Percentiles rank a stretch among this genome's conserved stretches.
These are phyloP conservation scores for Magnaporthiopsis incrustans DNA, from an alignment of 2,329 filamentous ascomycete genomes.

Conservation along the genomic window DNA sequence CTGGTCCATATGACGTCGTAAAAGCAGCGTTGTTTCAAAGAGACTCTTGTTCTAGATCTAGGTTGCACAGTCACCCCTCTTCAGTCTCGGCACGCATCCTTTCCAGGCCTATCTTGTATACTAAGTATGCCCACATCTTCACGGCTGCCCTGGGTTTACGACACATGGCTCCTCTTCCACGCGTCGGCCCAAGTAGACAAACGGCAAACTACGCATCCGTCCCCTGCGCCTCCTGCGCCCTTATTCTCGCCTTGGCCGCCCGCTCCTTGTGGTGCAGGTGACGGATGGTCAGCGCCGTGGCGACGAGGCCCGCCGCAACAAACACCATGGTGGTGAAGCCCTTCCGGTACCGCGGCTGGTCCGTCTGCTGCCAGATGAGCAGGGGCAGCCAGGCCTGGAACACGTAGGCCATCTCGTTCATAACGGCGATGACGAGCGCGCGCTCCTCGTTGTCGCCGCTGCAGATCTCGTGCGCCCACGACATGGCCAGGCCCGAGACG, in stretches of 20 bases:
- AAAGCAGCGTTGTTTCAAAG: no score
- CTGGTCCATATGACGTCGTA: no score
- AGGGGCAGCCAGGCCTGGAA: conserved; percentile 63
- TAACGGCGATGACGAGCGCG: conserved; percentile 54
- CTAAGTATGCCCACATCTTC: no score
- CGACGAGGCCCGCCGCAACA: conserved; percentile 41
- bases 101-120: no score
- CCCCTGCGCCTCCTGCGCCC: neutral
- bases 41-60: no score
- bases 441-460: conserved; percentile 52
- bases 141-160: no score
- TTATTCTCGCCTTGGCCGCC: neutral
- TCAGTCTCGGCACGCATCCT: no score
- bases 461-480: conserved; percentile 44
- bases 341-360: conserved; percentile 52
- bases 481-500: conserved; percentile 36
- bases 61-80: no score
- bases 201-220: neutral
- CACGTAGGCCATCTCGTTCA: conserved; percentile 65
- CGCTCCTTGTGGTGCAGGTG: conserved; percentile 35
- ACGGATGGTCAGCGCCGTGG: conserved; percentile 38
- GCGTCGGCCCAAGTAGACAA: neutral
- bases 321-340: conserved; percentile 49
- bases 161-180: no score
- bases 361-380: conserved; percentile 56